These are phyloP conservation scores for Acanthamoeba quina DNA, from an alignment of 208 protist genomes.

Conservation along the genomic window DNA sequence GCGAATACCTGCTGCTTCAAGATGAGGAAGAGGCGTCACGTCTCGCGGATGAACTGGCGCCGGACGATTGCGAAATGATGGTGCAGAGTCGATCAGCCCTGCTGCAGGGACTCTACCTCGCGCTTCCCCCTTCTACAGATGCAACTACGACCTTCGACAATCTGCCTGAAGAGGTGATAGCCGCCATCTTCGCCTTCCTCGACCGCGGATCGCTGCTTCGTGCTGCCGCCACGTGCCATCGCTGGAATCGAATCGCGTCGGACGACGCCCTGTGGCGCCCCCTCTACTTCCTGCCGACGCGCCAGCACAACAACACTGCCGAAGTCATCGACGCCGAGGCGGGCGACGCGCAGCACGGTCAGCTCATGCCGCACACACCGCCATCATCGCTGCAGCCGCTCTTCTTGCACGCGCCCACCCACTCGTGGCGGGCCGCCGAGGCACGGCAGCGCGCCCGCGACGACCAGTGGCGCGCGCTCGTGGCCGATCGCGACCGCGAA, in stretches of 20 bases:
- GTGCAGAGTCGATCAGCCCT: background rate
- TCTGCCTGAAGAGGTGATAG: slow-evolving; percentile 10
- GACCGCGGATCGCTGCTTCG: background rate
- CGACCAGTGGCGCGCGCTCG: background rate
- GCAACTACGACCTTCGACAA: background rate
- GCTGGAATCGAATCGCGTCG: slow-evolving; percentile 12
- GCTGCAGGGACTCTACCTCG: background rate
- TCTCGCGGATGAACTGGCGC: no score
- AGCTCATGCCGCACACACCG: background rate
- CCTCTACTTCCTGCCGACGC: background rate
- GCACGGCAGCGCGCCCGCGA: background rate
- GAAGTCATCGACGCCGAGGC: background rate
- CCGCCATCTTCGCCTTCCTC: slow-evolving; percentile 28
- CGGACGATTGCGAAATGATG: background rate
- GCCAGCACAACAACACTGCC: background rate
- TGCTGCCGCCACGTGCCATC: background rate
- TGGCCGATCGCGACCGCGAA: background rate
- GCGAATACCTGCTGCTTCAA: no score
- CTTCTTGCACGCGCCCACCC: background rate
- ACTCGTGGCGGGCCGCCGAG: slow-evolving; percentile 6
- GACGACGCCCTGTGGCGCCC: slow-evolving; percentile 23
- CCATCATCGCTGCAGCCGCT: background rate
- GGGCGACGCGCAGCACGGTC: background rate
- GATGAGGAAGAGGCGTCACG: no score
- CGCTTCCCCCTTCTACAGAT: background rate